phyloP scores from a whole-genome alignment of 305 asterid genomes.

The Euphrasia arctica region DNA sequence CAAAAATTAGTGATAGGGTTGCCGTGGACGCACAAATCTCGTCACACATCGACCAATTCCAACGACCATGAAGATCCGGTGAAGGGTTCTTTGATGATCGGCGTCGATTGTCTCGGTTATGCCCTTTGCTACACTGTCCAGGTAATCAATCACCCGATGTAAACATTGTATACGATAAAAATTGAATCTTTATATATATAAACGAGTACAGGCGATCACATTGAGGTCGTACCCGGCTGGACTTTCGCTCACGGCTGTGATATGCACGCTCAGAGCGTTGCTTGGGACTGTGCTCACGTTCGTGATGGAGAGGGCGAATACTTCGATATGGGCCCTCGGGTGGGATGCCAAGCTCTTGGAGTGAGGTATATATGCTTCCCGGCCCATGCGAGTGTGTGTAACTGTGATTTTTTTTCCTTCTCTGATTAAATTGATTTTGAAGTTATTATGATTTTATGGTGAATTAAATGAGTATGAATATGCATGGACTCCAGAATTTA shows the following conservation, averaged over 20 bases:
- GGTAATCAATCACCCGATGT: conserved; percentile 23
- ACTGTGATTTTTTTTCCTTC: too few species aligned
- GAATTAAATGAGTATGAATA: too few species aligned
- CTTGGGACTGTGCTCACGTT: conserved; percentile 56
- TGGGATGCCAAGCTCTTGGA: conserved; percentile 57
- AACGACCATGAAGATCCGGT: conserved; percentile 45
- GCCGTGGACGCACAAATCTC: conserved; percentile 50
- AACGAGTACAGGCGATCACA: not conserved
- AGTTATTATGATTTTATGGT: too few species aligned
- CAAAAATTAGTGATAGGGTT: conserved; percentile 24
- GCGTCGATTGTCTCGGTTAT: conserved; percentile 62
- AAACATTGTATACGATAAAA: too few species aligned
- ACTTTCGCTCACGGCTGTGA: conserved; percentile 76
- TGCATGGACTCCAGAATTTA: too few species aligned
- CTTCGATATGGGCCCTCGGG: conserved; percentile 53
- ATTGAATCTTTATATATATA: too few species aligned
- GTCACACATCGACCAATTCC: conserved; percentile 24
- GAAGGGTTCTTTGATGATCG: conserved; percentile 63
- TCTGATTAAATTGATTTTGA: too few species aligned
- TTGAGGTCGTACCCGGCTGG: conserved; percentile 52
- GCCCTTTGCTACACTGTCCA: conserved; percentile 63
- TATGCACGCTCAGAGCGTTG: conserved; percentile 61
- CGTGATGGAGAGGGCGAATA: conserved; percentile 50
- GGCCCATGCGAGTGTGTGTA: too few species aligned
- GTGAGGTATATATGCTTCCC: too few species aligned